Evolutionary conservation across 2,329 filamentous ascomycete species (phyloP).

Genomic region (Fusarium heterosporum): DNA sequence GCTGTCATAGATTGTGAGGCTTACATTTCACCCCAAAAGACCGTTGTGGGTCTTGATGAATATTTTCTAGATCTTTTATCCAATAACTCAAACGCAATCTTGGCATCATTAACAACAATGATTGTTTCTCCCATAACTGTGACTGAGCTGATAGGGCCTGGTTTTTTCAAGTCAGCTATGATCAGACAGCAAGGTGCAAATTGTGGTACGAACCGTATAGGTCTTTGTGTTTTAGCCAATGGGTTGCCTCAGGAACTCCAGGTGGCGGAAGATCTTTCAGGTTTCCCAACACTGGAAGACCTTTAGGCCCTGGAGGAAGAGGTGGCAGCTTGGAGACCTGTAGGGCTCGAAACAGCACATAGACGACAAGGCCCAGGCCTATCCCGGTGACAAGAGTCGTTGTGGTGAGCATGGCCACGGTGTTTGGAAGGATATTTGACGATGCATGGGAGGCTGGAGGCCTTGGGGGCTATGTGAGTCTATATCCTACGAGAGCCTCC

Average conservation of each 20-base stretch:
- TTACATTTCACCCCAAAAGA: slow-evolving; percentile 37
- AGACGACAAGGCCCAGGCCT: not conserved
- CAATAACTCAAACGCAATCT: slow-evolving; percentile 54
- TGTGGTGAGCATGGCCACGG: not conserved
- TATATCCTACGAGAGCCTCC: no score
- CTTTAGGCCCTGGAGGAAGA: slow-evolving; percentile 34
- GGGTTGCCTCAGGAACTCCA: slow-evolving; percentile 19
- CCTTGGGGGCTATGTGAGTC: no score
- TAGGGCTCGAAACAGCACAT: not conserved
- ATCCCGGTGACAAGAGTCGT: not conserved
- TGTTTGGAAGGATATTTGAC: not conserved
- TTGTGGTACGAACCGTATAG: slow-evolving; percentile 18
- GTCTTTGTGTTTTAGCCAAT: slow-evolving; percentile 39
- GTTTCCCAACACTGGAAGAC: slow-evolving; percentile 31
- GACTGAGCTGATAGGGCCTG: slow-evolving; percentile 59
- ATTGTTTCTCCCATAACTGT: slow-evolving; percentile 56
- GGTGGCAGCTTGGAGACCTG: not conserved
- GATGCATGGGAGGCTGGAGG: not conserved
- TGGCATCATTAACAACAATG: slow-evolving; percentile 55
- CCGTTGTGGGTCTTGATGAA: slow-evolving; percentile 26
- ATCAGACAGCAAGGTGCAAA: not conserved
- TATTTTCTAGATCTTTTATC: slow-evolving; percentile 29
- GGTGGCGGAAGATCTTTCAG: slow-evolving; percentile 28
- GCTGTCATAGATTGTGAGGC: not conserved
- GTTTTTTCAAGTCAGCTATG: not conserved